These are phyloP conservation scores for Xerocomus tenax DNA, from an alignment of 1,284 basidiomycete genomes.

Conservation along the genomic window DNA sequence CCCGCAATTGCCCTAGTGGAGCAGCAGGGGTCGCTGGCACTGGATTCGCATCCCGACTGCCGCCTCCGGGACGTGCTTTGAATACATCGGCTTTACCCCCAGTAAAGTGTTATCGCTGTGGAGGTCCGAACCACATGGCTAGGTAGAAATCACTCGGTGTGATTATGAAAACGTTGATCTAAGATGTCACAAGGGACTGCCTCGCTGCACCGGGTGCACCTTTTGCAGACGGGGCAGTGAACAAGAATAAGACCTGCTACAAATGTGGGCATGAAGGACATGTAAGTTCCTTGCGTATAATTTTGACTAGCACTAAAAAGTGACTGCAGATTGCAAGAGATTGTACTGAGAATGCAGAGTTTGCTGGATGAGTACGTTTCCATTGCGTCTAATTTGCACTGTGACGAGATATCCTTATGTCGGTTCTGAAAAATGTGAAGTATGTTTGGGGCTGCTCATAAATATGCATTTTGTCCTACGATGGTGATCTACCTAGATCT, in stretches of 20 bases:
- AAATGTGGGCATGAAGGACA: conserved; percentile 81
- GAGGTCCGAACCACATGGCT: conserved; percentile 75
- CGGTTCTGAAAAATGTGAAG: conserved; percentile 11
- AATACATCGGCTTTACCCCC: conserved; percentile 71
- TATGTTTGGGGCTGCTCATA: conserved; percentile 8
- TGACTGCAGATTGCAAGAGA: conserved; percentile 63
- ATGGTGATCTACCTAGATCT: neutral
- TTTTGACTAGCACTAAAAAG: conserved; percentile 6
- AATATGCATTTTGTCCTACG: neutral
- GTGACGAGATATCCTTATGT: conserved; percentile 9
- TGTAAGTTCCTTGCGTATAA: conserved; percentile 37
- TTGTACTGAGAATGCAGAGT: conserved; percentile 58
- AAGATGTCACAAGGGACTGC: conserved; percentile 52
- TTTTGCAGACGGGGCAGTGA: conserved; percentile 41
- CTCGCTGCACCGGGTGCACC: conserved; percentile 60
- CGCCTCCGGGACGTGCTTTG: conserved; percentile 62
- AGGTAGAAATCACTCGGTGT: conserved; percentile 37
- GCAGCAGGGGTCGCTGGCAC: conserved; percentile 32
- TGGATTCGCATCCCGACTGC: conserved; percentile 55
- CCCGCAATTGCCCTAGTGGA: conserved; percentile 59
- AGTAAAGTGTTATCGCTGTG: conserved; percentile 76
- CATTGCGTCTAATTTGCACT: conserved; percentile 4
- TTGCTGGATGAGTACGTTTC: conserved; percentile 28
- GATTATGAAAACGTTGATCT: conserved; percentile 4
- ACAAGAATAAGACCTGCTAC: conserved; percentile 73